These are phyloP conservation scores for Leishmania lainsoni DNA, from an alignment of 208 protist species.

Conservation along the genomic window DNA sequence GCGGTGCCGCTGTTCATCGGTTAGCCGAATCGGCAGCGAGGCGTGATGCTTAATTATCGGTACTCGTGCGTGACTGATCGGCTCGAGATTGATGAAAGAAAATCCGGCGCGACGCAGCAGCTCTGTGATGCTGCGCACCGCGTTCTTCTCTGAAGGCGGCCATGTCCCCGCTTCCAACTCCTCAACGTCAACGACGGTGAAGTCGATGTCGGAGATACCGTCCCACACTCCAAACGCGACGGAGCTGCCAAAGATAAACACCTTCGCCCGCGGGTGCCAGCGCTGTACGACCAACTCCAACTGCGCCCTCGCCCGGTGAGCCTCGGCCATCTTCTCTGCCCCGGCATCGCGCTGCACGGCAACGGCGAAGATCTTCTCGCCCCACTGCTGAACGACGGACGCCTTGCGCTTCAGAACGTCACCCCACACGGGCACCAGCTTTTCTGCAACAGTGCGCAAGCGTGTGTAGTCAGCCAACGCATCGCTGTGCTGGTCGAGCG, in stretches of 20 bases:
- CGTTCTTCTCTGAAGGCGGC: conserved; percentile 80
- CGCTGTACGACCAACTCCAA: conserved; percentile 76
- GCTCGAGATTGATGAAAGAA: conserved; percentile 82
- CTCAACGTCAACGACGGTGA: conserved; percentile 85
- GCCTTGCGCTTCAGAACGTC: conserved; percentile 39
- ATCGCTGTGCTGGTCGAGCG: conserved; percentile 50
- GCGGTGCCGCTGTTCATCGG: conserved; percentile 22
- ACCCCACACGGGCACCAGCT: conserved; percentile 57
- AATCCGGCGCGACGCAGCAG: conserved; percentile 84
- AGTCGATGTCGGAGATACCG: conserved; percentile 88
- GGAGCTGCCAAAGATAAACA: conserved; percentile 88
- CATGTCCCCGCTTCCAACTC: conserved; percentile 63
- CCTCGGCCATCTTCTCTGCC: conserved; percentile 71
- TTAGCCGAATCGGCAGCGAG: conserved; percentile 65
- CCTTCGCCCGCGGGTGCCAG: conserved; percentile 73
- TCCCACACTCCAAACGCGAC: conserved; percentile 89
- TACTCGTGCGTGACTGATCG: conserved; percentile 84
- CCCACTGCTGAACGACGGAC: conserved; percentile 42
- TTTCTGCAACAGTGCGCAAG: conserved; percentile 44
- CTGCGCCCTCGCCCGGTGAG: conserved; percentile 79
- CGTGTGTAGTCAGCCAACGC: conserved; percentile 57
- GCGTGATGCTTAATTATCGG: conserved; percentile 92
- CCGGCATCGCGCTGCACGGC: conserved; percentile 80
- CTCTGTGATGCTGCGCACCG: conserved; percentile 85
- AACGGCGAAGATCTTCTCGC: conserved; percentile 55